These are phyloP conservation scores for Komagataea norvegica DNA, from an alignment of 1,139 yeast species.

Conservation along the genomic window DNA sequence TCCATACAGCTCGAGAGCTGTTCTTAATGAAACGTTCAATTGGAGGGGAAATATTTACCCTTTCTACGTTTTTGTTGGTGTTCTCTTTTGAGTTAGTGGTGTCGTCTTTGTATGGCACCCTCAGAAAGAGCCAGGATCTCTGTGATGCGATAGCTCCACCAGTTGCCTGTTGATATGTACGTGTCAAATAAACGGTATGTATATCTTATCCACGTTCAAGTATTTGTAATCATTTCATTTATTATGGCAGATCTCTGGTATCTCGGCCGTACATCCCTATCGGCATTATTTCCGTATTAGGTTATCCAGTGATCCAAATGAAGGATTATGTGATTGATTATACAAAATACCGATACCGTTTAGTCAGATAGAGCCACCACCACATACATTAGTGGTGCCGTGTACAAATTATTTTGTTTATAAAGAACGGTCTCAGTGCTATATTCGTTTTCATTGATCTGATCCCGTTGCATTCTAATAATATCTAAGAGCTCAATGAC, in stretches of 20 bases:
- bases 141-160: no score
- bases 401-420: no score
- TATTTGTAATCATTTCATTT: neutral
- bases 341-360: no score
- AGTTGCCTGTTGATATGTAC: no score
- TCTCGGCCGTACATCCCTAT: no score
- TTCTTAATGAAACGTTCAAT: conserved; percentile 4
- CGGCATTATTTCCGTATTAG: conserved; percentile 6
- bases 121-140: conserved; percentile 2
- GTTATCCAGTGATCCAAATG: neutral
- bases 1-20: conserved; percentile 1
- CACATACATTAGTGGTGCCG: no score
- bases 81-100: conserved; percentile 3
- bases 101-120: conserved; percentile 3
- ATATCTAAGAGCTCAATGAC: conserved; percentile 7
- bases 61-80: conserved; percentile 4
- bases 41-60: conserved; percentile 6
- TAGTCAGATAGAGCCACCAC: no score
- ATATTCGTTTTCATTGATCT: no score
- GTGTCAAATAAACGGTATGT: neutral
- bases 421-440: no score
- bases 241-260: no score
- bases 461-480: neutral
- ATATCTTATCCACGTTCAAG: neutral
- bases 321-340: no score